These are phyloP conservation scores for Gigaspora rosea DNA, from an alignment of 192 early-diverging fungal genomes.

Conservation along the genomic window DNA sequence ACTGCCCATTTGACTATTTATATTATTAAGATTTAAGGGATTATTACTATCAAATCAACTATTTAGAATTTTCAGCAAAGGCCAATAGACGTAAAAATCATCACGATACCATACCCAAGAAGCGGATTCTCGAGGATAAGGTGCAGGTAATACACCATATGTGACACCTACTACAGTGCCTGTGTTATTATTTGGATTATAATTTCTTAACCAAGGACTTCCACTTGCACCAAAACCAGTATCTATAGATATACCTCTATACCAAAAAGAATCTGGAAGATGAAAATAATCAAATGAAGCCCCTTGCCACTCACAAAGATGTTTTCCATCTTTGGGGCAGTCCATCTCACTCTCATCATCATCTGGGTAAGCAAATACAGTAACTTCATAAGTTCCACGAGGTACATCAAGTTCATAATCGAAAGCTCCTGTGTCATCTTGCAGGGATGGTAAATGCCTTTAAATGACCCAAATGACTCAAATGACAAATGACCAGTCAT, in stretches of 20 bases:
- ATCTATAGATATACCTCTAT: constrained; percentile 1
- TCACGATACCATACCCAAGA: not conserved
- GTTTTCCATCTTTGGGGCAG: not conserved
- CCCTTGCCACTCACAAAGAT: not conserved
- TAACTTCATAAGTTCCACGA: not conserved
- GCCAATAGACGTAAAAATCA: not conserved
- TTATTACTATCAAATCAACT: too few relatives aligned
- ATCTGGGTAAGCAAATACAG: not conserved
- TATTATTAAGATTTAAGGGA: too few relatives aligned
- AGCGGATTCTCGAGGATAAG: not conserved
- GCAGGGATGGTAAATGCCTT: too few relatives aligned
- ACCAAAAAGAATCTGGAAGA: not conserved
- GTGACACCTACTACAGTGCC: constrained; percentile 4
- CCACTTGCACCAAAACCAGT: not conserved
- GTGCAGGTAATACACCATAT: not conserved
- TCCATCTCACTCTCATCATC: not conserved
- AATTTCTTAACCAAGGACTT: not conserved
- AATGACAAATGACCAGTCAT: too few relatives aligned
- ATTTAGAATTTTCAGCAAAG: not conserved
- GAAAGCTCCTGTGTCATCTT: constrained; percentile 13
- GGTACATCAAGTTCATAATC: constrained; percentile 1
- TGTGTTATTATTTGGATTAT: constrained; percentile 1
- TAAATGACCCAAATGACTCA: too few relatives aligned
- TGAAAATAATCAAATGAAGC: not conserved
- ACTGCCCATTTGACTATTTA: too few relatives aligned